These are phyloP conservation scores for Lachnellula arida DNA, from an alignment of 2,329 filamentous ascomycete species.

Conservation along the genomic window DNA sequence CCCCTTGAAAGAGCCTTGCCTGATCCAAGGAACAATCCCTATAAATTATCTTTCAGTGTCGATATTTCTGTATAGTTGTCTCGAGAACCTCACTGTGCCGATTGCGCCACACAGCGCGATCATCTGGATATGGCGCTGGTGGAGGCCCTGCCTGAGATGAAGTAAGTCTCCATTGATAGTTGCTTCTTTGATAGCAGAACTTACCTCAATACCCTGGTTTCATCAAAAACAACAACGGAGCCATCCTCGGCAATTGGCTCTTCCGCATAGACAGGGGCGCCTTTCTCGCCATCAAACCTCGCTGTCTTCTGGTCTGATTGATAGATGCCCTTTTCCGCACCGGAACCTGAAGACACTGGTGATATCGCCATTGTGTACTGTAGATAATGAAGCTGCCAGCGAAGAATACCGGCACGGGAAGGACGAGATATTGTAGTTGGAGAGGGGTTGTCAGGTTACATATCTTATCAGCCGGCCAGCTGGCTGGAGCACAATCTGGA, in stretches of 20 bases:
- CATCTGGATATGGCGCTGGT: slow-evolving; percentile 41
- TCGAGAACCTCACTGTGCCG: slow-evolving; percentile 34
- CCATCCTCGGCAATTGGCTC: slow-evolving; percentile 1
- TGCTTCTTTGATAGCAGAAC: neutral
- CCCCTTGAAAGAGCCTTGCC: slow-evolving; percentile 47
- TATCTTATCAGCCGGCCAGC: neutral
- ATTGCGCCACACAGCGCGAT: slow-evolving; percentile 43
- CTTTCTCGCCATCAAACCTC: neutral
- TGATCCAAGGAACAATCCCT: slow-evolving; percentile 31
- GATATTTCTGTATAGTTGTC: neutral
- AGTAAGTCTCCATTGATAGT: neutral
- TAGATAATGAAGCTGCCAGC: neutral
- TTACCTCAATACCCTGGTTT: slow-evolving; percentile 19
- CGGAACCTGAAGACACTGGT: slow-evolving; percentile 8
- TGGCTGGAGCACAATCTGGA: neutral
- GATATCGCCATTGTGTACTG: slow-evolving; percentile 8
- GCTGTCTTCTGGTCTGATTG: slow-evolving; percentile 1
- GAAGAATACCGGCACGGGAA: neutral
- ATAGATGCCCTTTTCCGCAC: slow-evolving; percentile 9
- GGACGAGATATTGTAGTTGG: neutral
- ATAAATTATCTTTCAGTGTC: neutral
- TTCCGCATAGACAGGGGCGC: slow-evolving; percentile 1
- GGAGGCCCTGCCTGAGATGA: slow-evolving; percentile 37
- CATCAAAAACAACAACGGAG: slow-evolving; percentile 12
- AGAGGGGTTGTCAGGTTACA: neutral